Evolutionary conservation across 306 rosid genomes (phyloP), one percentile per base, ranked within the genome.

Genomic region (Malus fusca): DNA sequence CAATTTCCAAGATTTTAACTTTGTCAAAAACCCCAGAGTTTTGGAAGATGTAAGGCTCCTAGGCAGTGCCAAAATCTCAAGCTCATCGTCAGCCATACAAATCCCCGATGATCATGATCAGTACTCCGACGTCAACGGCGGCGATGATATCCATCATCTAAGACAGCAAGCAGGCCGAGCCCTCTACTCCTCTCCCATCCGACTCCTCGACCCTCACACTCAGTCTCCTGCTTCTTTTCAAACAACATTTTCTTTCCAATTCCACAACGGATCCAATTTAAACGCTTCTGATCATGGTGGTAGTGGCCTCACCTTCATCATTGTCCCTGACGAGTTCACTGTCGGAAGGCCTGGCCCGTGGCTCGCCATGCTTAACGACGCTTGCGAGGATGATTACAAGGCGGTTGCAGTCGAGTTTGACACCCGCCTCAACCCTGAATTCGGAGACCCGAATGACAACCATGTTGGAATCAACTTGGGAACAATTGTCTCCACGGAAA

Each of bases 301-400:
- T 0, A 89, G 90, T 85, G 97, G 97, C 62, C 83, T 92, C 37
- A 78, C 97, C 5, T 89, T 89, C 82, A 85, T 92, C 42, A 87
- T 92, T 6, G 97, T 88, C 64, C 97, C 96, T 0, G 97, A 92
- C 25, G 97, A 92, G 78, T 88, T 92, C 82, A 92, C 97, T 2
- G 89, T 92, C 1, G 97, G 97, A 67, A 81, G 97, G 80, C 75
- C 91, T 4, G 97, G 97, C 21, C 90, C 91, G 0, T 92, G 96
- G 96, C 96, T 92, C 25, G 97, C 78, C 35, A 89, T 92, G 97
- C 87, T 92, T 65, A 92, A 92, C 73, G 97, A 92, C 66, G 97
- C 90, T 8, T 92, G 96, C 19, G 87, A 89, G 14, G 85, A 75
- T 4, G 83, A 86, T 18, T 91, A 91, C 73, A 89, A 88, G 75